Conservation (phyloP, 345 rosid species). For the Camelina hispida region DNA sequence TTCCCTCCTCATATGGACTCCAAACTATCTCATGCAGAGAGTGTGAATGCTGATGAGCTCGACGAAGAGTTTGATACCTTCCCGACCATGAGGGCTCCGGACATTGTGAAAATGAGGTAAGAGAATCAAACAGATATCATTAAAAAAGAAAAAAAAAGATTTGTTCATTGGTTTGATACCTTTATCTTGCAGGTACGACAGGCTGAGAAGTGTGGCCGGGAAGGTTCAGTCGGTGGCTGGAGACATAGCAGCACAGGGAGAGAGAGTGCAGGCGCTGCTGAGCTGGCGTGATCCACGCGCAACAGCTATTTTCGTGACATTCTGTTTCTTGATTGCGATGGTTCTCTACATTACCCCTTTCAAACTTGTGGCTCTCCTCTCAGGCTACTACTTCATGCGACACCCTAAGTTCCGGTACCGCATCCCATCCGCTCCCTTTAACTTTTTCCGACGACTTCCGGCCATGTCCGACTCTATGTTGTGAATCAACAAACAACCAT, state of each 20-base stretch:
- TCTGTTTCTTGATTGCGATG: slow-evolving; percentile 73
- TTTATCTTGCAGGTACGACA: slow-evolving; percentile 54
- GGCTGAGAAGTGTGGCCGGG: slow-evolving; percentile 79
- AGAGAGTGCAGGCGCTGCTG: slow-evolving; percentile 74
- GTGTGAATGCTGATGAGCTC: slow-evolving; percentile 69
- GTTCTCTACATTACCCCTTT: slow-evolving; percentile 83
- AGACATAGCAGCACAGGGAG: slow-evolving; percentile 91
- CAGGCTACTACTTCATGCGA: slow-evolving; percentile 71
- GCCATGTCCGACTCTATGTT: slow-evolving; percentile 83
- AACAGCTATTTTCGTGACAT: slow-evolving; percentile 66
- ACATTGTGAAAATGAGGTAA: slow-evolving; percentile 63
- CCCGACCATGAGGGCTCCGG: slow-evolving; percentile 59
- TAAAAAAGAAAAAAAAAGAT: slow-evolving; percentile 38
- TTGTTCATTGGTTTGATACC: background rate
- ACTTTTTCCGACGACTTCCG: slow-evolving; percentile 91
- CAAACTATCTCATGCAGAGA: slow-evolving; percentile 69
- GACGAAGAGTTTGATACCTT: slow-evolving; percentile 93
- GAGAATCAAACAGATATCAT: background rate
- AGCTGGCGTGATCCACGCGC: slow-evolving; percentile 99
- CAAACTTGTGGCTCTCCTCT: slow-evolving; percentile 64
- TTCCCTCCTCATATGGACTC: slow-evolving; percentile 91
- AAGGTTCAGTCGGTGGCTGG: slow-evolving; percentile 84
- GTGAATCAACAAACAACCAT: slow-evolving; percentile 42
- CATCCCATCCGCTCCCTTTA: slow-evolving; percentile 73
- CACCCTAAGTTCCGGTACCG: slow-evolving; percentile 84